Percentiles rank a stretch among this genome's conserved stretches.
Conservation (phyloP, 169 alveolate species). For the Babesia bovis region DNA sequence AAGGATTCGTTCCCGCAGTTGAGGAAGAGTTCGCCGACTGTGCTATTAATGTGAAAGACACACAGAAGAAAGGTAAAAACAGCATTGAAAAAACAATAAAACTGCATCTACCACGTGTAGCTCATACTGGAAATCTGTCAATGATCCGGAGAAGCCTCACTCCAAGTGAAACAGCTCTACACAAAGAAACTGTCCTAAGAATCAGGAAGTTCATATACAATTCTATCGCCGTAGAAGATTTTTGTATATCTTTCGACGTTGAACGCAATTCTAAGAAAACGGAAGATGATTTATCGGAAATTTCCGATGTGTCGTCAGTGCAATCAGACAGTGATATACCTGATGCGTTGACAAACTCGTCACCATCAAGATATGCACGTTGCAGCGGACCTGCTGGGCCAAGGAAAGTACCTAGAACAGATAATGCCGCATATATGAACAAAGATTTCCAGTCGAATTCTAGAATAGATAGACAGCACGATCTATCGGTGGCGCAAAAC, state of each 20-base stretch:
- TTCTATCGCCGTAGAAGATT: slow-evolving; percentile 56
- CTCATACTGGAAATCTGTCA: slow-evolving; percentile 17
- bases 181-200: slow-evolving; percentile 37
- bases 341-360: not conserved
- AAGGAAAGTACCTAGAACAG: slow-evolving; percentile 23
- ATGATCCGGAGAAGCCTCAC: slow-evolving; percentile 17
- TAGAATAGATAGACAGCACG: not conserved
- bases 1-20: slow-evolving; percentile 38
- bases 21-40: slow-evolving; percentile 48
- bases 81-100: not conserved
- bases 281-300: slow-evolving; percentile 1
- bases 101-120: slow-evolving; percentile 22
- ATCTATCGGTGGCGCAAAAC: not conserved
- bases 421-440: not conserved
- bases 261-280: not conserved
- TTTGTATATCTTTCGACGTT: slow-evolving; percentile 36
- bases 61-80: not conserved
- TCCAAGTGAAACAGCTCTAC: slow-evolving; percentile 5
- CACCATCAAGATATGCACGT: slow-evolving; percentile 11
- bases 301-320: slow-evolving; percentile 39
- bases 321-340: not conserved
- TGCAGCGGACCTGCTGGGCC: slow-evolving; percentile 6
- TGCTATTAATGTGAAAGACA: slow-evolving; percentile 40
- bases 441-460: not conserved
- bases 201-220: slow-evolving; percentile 46